phyloP scores from a whole-genome alignment of 352 stramenopile species.

The Phytophthora gonapodyides region DNA sequence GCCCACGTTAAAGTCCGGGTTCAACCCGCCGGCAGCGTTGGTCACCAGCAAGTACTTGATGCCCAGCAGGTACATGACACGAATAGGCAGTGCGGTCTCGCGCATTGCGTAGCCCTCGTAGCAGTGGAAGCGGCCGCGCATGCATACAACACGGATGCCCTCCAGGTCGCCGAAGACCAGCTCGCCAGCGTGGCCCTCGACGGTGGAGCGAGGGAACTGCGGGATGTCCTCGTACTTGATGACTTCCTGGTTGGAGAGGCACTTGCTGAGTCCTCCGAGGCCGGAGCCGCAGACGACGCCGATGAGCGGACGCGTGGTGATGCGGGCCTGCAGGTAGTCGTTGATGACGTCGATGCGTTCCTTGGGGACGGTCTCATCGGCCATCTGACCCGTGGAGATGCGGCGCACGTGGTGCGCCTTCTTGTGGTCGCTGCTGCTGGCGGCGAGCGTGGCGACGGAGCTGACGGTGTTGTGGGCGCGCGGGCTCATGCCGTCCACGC shows the following conservation, averaged over 20 bases:
- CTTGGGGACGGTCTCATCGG: constrained; percentile 48
- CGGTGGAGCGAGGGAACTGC: constrained; percentile 90
- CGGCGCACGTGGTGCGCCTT: constrained; percentile 37
- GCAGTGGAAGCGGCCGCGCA: constrained; percentile 95
- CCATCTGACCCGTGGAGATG: constrained; percentile 65
- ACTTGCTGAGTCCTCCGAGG: constrained; percentile 91
- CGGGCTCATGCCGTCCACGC: constrained; percentile 43
- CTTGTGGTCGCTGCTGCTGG: constrained; percentile 11
- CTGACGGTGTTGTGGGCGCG: constrained; percentile 10
- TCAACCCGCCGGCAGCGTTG: constrained; percentile 96
- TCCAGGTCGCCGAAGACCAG: constrained; percentile 91
- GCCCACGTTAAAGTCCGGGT: constrained; percentile 91
- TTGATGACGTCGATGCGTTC: constrained; percentile 77
- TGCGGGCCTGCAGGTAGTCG: constrained; percentile 58
- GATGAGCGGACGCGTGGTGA: constrained; percentile 53
- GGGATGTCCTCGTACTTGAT: constrained; percentile 94
- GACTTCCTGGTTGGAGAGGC: constrained; percentile 78
- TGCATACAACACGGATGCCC: constrained; percentile 86
- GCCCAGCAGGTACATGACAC: constrained; percentile 94
- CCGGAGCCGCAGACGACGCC: constrained; percentile 94
- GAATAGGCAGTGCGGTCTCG: constrained; percentile 94
- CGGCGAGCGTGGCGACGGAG: constrained; percentile 19
- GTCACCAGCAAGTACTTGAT: constrained; percentile 96
- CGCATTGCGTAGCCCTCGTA: constrained; percentile 97
- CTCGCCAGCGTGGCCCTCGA: constrained; percentile 94